phyloP scores from a whole-genome alignment of 148 eudicot genomes.

The Chenopodium formosanum region DNA sequence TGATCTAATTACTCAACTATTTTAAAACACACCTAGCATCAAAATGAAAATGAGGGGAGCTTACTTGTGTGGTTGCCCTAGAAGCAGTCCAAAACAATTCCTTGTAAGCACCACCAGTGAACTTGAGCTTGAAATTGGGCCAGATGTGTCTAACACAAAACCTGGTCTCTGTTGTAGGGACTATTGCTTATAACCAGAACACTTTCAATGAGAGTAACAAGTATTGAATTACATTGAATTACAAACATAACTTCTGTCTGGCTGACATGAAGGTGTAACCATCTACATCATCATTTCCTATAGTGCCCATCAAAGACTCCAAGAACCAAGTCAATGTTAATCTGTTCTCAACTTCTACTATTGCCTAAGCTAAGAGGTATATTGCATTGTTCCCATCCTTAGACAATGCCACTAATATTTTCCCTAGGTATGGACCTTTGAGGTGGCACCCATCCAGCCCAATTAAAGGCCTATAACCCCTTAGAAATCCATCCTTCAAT shows the following conservation, averaged over 20 bases:
- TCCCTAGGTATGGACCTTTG: neutral
- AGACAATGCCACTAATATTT: neutral
- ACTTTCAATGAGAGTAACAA: no score
- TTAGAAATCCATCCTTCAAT: neutral
- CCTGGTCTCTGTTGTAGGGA: neutral
- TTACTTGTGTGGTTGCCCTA: neutral
- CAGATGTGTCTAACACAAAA: conserved; percentile 4
- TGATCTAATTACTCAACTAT: no score
- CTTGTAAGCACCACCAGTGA: neutral
- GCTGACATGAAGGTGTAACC: neutral
- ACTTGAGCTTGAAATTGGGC: neutral
- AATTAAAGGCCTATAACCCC: neutral
- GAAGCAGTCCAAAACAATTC: neutral
- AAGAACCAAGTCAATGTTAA: conserved; percentile 1
- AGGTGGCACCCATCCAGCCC: conserved; percentile 11
- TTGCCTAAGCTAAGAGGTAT: conserved; percentile 6
- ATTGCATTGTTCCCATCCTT: conserved; percentile 5
- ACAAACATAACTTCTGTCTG: neutral
- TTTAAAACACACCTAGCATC: no score
- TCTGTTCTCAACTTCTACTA: neutral
- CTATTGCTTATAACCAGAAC: neutral
- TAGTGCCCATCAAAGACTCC: neutral
- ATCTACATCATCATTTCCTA: neutral
- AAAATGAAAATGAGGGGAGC: no score
- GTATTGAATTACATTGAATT: no score